Percentiles rank a stretch among this genome's conserved stretches.
These are phyloP conservation scores for Podosphaera leucotricha DNA, from an alignment of 2,329 filamentous ascomycete species.

Conservation along the genomic window DNA sequence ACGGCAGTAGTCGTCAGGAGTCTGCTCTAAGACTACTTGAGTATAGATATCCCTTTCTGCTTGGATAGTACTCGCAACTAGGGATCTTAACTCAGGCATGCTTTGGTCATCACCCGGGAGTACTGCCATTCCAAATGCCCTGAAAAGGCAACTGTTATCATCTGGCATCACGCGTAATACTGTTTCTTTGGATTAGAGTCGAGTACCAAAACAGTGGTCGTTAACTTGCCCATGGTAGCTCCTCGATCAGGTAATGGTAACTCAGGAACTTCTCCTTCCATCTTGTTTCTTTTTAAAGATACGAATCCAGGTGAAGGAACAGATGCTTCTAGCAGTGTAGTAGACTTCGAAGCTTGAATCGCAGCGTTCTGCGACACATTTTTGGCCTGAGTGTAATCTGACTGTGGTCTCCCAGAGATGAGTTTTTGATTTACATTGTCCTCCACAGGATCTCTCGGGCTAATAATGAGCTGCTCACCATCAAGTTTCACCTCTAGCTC, in stretches of 20 bases:
- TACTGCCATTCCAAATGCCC: slow-evolving; percentile 64
- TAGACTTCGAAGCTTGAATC: not conserved
- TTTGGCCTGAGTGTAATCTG: not conserved
- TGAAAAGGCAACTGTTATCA: slow-evolving; percentile 87
- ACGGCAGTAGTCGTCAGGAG: slow-evolving; percentile 51
- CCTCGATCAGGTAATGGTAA: slow-evolving; percentile 24
- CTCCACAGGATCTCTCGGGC: slow-evolving; percentile 5
- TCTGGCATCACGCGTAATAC: slow-evolving; percentile 89
- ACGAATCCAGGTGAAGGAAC: slow-evolving; percentile 5
- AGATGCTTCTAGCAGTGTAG: not conserved
- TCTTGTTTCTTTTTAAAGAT: slow-evolving; percentile 11
- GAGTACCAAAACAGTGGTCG: slow-evolving; percentile 4
- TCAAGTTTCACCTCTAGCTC: slow-evolving; percentile 38
- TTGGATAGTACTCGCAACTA: slow-evolving; percentile 61
- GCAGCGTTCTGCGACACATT: not conserved
- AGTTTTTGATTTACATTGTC: not conserved
- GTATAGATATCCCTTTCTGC: slow-evolving; percentile 48
- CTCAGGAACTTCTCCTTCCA: slow-evolving; percentile 15
- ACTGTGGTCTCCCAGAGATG: not conserved
- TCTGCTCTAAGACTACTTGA: slow-evolving; percentile 48
- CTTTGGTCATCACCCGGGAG: slow-evolving; percentile 34
- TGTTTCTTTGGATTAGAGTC: slow-evolving; percentile 9
- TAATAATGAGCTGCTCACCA: slow-evolving; percentile 44
- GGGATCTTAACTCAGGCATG: slow-evolving; percentile 48
- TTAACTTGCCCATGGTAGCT: slow-evolving; percentile 25